These are phyloP conservation scores for Chlorella sp. DNA, from an alignment of 139 green algal species.

Conservation along the genomic window DNA sequence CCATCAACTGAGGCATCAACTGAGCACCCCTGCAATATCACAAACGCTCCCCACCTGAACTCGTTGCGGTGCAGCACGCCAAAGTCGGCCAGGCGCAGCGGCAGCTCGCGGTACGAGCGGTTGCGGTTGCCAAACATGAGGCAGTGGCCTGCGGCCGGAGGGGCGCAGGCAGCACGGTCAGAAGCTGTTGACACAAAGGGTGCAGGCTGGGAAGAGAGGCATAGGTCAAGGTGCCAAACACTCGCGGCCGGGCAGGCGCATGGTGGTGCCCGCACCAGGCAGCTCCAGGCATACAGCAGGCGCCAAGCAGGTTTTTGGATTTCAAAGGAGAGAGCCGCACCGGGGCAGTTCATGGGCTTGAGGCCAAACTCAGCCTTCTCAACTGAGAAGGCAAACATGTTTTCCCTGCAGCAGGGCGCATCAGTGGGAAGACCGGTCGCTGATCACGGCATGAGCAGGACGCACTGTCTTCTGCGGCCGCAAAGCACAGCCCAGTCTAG, in stretches of 20 bases:
- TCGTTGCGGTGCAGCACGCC: constrained; percentile 98
- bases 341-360: constrained; percentile 99
- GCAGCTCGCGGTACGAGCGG: constrained; percentile 96
- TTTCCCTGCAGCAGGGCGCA: constrained; percentile 64
- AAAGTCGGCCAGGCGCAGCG: constrained; percentile 96
- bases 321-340: too few species aligned
- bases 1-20: too few species aligned
- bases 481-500: neutral
- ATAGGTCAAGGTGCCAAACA: too few species aligned
- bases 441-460: too few species aligned
- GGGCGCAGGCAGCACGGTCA: neutral
- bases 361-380: constrained; percentile 96
- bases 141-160: constrained; percentile 86
- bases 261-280: too few species aligned
- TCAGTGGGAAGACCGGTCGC: too few species aligned
- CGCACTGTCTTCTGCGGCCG: too few species aligned
- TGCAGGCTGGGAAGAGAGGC: too few species aligned
- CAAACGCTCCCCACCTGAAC: constrained; percentile 78
- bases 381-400: constrained; percentile 98
- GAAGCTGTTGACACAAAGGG: too few species aligned
- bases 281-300: neutral
- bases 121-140: constrained; percentile 92
- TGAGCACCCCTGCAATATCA: too few species aligned
- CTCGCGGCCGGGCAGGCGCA: too few species aligned
- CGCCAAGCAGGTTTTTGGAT: too few species aligned